Percentiles rank a stretch among this genome's conserved stretches.
Evolutionary conservation across 1,284 basidiomycete species (phyloP).

Genomic region (Microbotryum silenes-acaulis): DNA sequence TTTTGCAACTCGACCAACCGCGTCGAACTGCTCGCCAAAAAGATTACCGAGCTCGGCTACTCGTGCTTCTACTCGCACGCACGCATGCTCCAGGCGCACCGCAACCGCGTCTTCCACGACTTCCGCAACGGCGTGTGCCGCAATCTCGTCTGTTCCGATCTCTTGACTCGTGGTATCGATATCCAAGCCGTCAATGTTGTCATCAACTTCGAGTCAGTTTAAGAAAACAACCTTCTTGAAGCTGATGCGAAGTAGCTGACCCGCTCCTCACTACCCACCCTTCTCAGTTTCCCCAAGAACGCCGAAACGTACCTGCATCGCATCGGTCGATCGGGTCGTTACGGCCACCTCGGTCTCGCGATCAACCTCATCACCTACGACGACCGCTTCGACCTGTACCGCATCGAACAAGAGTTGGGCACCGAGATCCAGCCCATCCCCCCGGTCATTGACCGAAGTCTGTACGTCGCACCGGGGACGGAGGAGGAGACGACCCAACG

Average conservation of each 20-base stretch:
- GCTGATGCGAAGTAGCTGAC: too few relatives aligned
- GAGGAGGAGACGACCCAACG: slow-evolving; percentile 21
- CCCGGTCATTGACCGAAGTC: slow-evolving; percentile 44
- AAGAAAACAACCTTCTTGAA: too few relatives aligned
- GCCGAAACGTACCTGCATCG: slow-evolving; percentile 97
- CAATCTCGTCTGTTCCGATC: slow-evolving; percentile 90
- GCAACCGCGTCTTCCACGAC: slow-evolving; percentile 99
- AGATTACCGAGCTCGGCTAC: slow-evolving; percentile 97
- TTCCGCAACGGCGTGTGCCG: slow-evolving; percentile 97
- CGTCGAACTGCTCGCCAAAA: slow-evolving; percentile 96
- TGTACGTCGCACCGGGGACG: slow-evolving; percentile 31
- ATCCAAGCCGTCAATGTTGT: slow-evolving; percentile 99
- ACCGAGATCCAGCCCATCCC: slow-evolving; percentile 98
- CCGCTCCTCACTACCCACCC: slow-evolving; percentile 44
- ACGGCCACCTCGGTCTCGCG: slow-evolving; percentile 92
- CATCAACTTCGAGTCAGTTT: slow-evolving; percentile 68
- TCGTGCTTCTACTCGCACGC: slow-evolving; percentile 99
- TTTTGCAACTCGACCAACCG: slow-evolving; percentile 99
- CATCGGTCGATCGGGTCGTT: slow-evolving; percentile 93
- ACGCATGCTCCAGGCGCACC: slow-evolving; percentile 97
- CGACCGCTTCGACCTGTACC: slow-evolving; percentile 94
- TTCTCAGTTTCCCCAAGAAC: slow-evolving; percentile 74
- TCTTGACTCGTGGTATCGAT: slow-evolving; percentile 97
- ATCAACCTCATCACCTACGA: slow-evolving; percentile 77
- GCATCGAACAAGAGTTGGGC: slow-evolving; percentile 95